These are phyloP conservation scores for Extremus antarcticus DNA, from an alignment of 495 filamentous ascomycete genomes.

Conservation along the genomic window DNA sequence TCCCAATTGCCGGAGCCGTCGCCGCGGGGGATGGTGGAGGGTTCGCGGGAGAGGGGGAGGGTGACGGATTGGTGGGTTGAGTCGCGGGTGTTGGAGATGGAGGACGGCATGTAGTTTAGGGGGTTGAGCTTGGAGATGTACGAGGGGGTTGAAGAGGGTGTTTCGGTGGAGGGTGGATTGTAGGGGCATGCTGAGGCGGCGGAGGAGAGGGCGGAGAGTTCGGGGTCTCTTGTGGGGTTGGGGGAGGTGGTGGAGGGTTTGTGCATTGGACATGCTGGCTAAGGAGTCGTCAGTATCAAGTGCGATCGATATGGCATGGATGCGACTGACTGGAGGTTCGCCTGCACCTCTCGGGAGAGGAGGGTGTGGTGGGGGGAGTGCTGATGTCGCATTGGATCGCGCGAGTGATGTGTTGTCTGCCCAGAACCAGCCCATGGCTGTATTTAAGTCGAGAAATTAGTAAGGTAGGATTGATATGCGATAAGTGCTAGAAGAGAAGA, in stretches of 20 bases:
- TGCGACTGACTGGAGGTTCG: conserved; percentile 57
- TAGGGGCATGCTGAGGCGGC: conserved; percentile 37
- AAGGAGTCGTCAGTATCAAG: too few species aligned
- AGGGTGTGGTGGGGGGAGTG: conserved; percentile 31
- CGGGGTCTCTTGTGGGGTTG: not conserved
- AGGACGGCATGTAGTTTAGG: conserved; percentile 90
- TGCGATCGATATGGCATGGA: conserved; percentile 2
- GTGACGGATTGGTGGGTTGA: conserved; percentile 52
- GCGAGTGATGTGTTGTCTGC: conserved; percentile 51
- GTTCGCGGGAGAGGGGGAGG: conserved; percentile 67
- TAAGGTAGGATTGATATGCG: not conserved
- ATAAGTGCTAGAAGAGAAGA: not conserved
- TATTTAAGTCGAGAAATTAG: too few species aligned
- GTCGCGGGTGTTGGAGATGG: conserved; percentile 67
- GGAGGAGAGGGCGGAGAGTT: conserved; percentile 33
- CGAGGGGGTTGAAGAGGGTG: conserved; percentile 26
- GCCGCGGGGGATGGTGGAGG: conserved; percentile 77
- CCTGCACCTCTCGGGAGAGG: conserved; percentile 30
- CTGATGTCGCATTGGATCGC: conserved; percentile 17
- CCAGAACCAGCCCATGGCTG: conserved; percentile 99
- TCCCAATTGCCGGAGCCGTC: conserved; percentile 74
- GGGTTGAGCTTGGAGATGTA: conserved; percentile 72
- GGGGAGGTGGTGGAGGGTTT: conserved; percentile 32
- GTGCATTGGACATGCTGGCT: conserved; percentile 93
- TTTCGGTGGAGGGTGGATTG: conserved; percentile 30